These are phyloP conservation scores for Moricandia moricandioides DNA, from an alignment of 345 rosid genomes.

Conservation along the genomic window DNA sequence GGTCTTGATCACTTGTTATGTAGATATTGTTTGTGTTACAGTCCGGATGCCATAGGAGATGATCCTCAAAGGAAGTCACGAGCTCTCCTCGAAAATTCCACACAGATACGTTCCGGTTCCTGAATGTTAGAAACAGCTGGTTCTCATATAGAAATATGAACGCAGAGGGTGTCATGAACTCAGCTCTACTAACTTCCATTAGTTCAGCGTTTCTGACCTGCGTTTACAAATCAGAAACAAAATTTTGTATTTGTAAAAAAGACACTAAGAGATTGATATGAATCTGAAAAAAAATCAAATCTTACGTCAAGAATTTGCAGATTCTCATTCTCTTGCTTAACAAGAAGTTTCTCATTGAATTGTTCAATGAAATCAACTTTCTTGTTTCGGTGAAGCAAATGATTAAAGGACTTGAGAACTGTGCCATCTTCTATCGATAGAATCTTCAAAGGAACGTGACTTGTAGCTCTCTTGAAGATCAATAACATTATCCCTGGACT, in stretches of 20 bases:
- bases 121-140: slow-evolving; percentile 89
- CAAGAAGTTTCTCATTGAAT: slow-evolving; percentile 97
- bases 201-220: slow-evolving; percentile 78
- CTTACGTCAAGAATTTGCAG: slow-evolving; percentile 97
- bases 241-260: slow-evolving; percentile 3
- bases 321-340: slow-evolving; percentile 95
- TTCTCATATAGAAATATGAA: slow-evolving; percentile 92
- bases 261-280: neutral
- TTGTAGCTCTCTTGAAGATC: slow-evolving; percentile 72
- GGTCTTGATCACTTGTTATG: slow-evolving; percentile 97
- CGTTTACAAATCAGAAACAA: slow-evolving; percentile 12
- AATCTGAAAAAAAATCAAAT: neutral
- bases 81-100: slow-evolving; percentile 98
- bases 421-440: slow-evolving; percentile 97
- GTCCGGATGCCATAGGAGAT: slow-evolving; percentile 93
- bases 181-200: slow-evolving; percentile 77
- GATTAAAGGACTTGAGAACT: slow-evolving; percentile 84
- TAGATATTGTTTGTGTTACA: slow-evolving; percentile 95
- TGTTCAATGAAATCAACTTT: slow-evolving; percentile 99
- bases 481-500: slow-evolving; percentile 97
- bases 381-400: slow-evolving; percentile 90
- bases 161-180: slow-evolving; percentile 95
- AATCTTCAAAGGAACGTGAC: slow-evolving; percentile 84
- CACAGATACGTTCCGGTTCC: slow-evolving; percentile 80
- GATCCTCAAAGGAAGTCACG: slow-evolving; percentile 97